Percentiles rank a stretch among this genome's conserved stretches.
phyloP scores from a whole-genome alignment of 495 filamentous ascomycete genomes.

The Lophium mytilinum region DNA sequence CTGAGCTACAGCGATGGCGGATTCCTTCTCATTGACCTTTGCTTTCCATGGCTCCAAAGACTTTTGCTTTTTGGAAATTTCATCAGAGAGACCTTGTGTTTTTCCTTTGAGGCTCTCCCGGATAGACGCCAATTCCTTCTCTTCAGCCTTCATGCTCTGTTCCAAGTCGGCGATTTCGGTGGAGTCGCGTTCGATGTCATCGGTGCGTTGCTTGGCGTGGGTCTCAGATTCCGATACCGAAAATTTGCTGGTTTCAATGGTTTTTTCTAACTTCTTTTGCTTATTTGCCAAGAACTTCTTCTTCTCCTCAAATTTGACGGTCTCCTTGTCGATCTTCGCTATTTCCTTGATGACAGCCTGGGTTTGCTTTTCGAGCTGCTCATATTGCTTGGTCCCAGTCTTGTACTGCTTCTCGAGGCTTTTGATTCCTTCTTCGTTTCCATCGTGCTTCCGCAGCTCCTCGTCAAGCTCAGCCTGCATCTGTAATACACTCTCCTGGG shows the following conservation, averaged over 20 bases:
- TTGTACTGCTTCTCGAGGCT: slow-evolving; percentile 79
- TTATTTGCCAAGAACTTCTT: slow-evolving; percentile 84
- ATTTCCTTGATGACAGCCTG: slow-evolving; percentile 80
- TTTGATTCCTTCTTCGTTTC: slow-evolving; percentile 87
- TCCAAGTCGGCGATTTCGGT: slow-evolving; percentile 66
- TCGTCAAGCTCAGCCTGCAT: slow-evolving; percentile 81
- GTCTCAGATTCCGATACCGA: slow-evolving; percentile 67
- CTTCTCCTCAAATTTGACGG: slow-evolving; percentile 96
- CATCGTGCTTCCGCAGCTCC: slow-evolving; percentile 85
- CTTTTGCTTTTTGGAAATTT: slow-evolving; percentile 88
- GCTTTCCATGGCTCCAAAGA: slow-evolving; percentile 93
- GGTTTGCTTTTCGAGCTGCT: slow-evolving; percentile 70
- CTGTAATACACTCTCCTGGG: slow-evolving; percentile 79
- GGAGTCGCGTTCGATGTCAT: slow-evolving; percentile 68
- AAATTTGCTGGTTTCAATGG: slow-evolving; percentile 59
- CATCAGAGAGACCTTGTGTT: slow-evolving; percentile 85
- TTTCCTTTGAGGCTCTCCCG: slow-evolving; percentile 85
- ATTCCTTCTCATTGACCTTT: slow-evolving; percentile 92
- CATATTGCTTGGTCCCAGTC: slow-evolving; percentile 68
- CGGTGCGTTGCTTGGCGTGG: slow-evolving; percentile 63
- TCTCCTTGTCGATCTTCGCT: slow-evolving; percentile 87
- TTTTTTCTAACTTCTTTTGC: slow-evolving; percentile 90
- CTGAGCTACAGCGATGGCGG: slow-evolving; percentile 85
- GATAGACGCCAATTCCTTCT: slow-evolving; percentile 70
- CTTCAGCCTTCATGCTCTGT: slow-evolving; percentile 63